Evolutionary conservation across 2,329 filamentous ascomycete genomes (phyloP).

Genomic region (Thielaviopsis cerberus): DNA sequence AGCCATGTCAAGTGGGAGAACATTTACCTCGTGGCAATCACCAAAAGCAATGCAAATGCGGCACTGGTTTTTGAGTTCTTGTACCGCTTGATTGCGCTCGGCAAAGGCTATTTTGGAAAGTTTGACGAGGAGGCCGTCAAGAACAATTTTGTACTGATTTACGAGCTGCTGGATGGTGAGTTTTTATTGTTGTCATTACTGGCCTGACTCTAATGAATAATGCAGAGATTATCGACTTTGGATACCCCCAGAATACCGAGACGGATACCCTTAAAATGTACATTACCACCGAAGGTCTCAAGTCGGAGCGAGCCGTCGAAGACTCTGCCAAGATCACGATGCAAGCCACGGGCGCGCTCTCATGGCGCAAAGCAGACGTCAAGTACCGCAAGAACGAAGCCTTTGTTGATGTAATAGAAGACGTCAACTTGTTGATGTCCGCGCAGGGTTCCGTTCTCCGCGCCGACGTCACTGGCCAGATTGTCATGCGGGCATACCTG

Average conservation of each 20-base stretch:
- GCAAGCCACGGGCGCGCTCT: conserved; percentile 92
- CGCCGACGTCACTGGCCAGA: conserved; percentile 91
- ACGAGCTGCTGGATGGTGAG: conserved; percentile 82
- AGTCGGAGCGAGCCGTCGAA: conserved; percentile 67
- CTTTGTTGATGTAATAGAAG: conserved; percentile 97
- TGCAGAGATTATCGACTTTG: conserved; percentile 91
- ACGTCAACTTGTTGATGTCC: conserved; percentile 98
- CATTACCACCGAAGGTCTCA: conserved; percentile 97
- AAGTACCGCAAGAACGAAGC: conserved; percentile 99
- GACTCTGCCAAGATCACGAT: conserved; percentile 97
- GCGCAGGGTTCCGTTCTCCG: conserved; percentile 85
- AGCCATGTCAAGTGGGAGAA: conserved; percentile 99
- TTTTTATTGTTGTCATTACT: conserved; percentile 2
- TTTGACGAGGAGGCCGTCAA: conserved; percentile 99
- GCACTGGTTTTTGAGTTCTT: conserved; percentile 96
- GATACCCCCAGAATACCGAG: conserved; percentile 96
- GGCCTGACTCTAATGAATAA: not conserved
- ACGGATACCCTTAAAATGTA: conserved; percentile 99
- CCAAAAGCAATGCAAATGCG: conserved; percentile 97
- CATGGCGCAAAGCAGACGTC: conserved; percentile 92
- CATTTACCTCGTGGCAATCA: conserved; percentile 92
- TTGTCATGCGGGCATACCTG: conserved; percentile 95
- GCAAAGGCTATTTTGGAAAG: conserved; percentile 93
- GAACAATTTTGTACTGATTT: conserved; percentile 98
- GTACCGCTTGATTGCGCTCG: conserved; percentile 75